A percentile compares a stretch with the other conserved stretches of the same genome.
Conservation (phyloP, 768 basidiomycete genomes). For the Auriscalpium vulgare region DNA sequence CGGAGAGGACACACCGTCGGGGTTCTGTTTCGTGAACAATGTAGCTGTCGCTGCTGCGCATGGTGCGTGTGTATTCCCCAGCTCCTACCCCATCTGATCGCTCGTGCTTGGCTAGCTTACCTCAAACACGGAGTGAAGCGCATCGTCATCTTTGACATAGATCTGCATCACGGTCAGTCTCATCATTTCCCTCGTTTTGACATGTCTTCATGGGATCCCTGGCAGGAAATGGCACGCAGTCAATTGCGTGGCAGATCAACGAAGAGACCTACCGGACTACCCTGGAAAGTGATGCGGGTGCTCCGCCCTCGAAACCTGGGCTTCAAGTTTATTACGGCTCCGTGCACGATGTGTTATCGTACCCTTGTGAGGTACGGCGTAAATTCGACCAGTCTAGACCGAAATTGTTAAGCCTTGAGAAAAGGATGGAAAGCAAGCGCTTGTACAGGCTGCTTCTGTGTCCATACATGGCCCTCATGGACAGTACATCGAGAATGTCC, state of each 20-base stretch:
- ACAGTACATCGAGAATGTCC: constrained; percentile 83
- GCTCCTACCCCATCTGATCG: background rate
- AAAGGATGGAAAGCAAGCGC: constrained; percentile 70
- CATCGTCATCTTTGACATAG: constrained; percentile 85
- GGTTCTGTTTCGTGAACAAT: constrained; percentile 96
- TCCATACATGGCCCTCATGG: constrained; percentile 74
- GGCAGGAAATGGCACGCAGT: constrained; percentile 89
- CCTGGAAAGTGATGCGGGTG: constrained; percentile 43
- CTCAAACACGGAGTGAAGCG: constrained; percentile 70
- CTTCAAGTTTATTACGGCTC: constrained; percentile 82
- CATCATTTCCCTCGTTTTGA: background rate
- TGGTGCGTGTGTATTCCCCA: constrained; percentile 38
- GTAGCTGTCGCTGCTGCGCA: constrained; percentile 86
- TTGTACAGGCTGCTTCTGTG: constrained; percentile 84
- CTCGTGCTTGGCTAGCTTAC: constrained; percentile 47
- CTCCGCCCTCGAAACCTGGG: constrained; percentile 28
- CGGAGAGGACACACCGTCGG: constrained; percentile 80
- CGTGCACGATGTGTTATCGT: constrained; percentile 89
- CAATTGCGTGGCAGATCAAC: constrained; percentile 86
- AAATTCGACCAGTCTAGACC: background rate
- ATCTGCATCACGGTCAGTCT: constrained; percentile 73
- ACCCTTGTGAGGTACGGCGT: constrained; percentile 73
- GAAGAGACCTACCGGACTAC: constrained; percentile 72
- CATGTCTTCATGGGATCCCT: background rate
- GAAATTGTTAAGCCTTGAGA: constrained; percentile 3